A percentile compares a stretch with the other conserved stretches of the same genome.
Conservation (phyloP, 2,329 filamentous ascomycete genomes). For the Colletotrichum endophyticum region DNA sequence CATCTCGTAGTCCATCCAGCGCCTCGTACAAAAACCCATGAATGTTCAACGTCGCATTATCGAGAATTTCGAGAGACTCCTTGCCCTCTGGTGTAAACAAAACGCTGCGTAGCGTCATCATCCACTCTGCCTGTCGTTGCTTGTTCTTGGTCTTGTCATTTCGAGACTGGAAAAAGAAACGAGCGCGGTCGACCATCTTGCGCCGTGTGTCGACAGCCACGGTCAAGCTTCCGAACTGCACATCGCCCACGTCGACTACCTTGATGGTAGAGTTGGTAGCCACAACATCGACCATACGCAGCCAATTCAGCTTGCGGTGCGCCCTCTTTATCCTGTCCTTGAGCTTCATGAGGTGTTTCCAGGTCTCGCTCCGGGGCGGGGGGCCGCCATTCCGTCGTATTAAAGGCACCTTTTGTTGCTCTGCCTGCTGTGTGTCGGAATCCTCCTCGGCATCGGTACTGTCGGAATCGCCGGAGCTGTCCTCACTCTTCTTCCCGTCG, state of each 20-base stretch:
- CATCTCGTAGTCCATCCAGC: conserved; percentile 85
- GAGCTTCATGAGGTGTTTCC: conserved; percentile 76
- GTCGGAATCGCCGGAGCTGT: conserved; percentile 32
- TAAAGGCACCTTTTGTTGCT: conserved; percentile 18
- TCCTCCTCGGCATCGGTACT: conserved; percentile 23
- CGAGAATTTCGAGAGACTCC: conserved; percentile 86
- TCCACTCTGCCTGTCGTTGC: conserved; percentile 87
- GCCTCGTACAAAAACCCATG: conserved; percentile 90
- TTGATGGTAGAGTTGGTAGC: conserved; percentile 80
- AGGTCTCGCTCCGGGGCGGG: conserved; percentile 70
- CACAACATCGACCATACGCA: conserved; percentile 87
- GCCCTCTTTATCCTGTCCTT: conserved; percentile 88
- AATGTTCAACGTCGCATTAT: conserved; percentile 86
- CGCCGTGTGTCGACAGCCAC: conserved; percentile 88
- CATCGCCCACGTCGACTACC: conserved; percentile 79
- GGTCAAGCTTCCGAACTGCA: conserved; percentile 85
- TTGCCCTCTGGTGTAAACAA: conserved; percentile 85
- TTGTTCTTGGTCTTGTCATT: conserved; percentile 61
- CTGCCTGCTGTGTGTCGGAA: neutral
- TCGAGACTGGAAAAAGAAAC: conserved; percentile 83
- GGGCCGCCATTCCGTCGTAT: conserved; percentile 32
- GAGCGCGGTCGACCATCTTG: conserved; percentile 89
- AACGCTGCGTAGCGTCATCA: conserved; percentile 82
- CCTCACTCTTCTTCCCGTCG: conserved; percentile 50
- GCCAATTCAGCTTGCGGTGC: conserved; percentile 86